Base-by-base conservation (phyloP, 2,329 filamentous ascomycete species). In the Massarina eburnea region DNA sequence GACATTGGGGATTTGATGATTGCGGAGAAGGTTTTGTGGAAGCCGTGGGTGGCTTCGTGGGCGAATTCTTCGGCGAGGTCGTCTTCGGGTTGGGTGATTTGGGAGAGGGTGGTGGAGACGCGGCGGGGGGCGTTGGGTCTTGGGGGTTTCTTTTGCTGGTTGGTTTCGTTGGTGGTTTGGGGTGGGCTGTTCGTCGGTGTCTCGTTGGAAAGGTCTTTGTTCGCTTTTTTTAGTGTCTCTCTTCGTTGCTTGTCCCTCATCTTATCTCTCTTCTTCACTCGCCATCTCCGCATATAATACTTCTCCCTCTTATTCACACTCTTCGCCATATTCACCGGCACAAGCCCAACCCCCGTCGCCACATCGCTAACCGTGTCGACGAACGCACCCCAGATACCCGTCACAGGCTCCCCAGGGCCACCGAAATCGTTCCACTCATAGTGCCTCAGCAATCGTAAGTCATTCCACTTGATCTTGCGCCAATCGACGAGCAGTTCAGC, bases 351-450 rank as follows among this genome's bases (percentile, higher is more conserved):
- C 0, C 86, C 85, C n/a, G 76, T 73, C 20, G 84, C 80, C 1
- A 84, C 74, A 27, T 81, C 78, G 1, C 79, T 77, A 3, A 85
- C 62, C 0, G 80, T 81, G 3, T 76, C 76, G n/a, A 80, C 75
- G 4, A 89, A 55, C 0, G 84, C 84, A 9, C 81, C 80, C 26
- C 81, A 80, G 3, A 80, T 72, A 3, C 85, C 86, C 0, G 85
- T 87, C 10, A 90, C 72, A 0, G 86, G 86, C 60, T 89, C 86
- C 0, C 86, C 86, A 0, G 86, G 85, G 0, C 87, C 87, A 54
- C 87, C 84, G 57, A 89, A 89, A 57, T 89, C 86, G 54, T 88
- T 88, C 84, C 86, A 90, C 56, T 88, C 85, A 40, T 79, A 81
- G 57, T 87, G 84, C 8, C 86, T 76, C 8, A 88, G 59, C 0